Evolutionary conservation across 2,329 filamentous ascomycete species (phyloP).

Genomic region (Neoarthrinium moseri): DNA sequence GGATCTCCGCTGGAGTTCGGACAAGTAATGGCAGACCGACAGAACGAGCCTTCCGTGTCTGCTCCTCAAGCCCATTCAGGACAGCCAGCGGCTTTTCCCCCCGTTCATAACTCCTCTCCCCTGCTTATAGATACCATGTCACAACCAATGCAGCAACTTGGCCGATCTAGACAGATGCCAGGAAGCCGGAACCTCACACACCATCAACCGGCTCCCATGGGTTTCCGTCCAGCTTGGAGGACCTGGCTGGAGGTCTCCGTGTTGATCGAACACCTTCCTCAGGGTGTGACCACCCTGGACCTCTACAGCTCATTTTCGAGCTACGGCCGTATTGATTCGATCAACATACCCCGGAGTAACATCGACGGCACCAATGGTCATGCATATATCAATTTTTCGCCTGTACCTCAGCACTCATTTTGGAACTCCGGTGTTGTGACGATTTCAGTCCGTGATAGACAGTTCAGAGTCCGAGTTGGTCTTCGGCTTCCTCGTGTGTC

Average conservation of each 20-base stretch:
- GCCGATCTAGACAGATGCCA: too few species aligned
- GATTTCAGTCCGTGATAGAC: conserved; percentile 14
- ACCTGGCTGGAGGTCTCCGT: conserved; percentile 33
- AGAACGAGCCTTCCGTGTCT: too few species aligned
- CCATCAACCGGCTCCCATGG: too few species aligned
- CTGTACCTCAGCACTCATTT: conserved; percentile 51
- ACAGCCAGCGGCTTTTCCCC: too few species aligned
- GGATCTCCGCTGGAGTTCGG: too few species aligned
- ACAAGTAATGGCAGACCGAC: too few species aligned
- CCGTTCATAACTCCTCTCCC: too few species aligned
- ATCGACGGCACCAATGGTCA: conserved; percentile 34
- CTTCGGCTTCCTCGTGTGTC: not conserved
- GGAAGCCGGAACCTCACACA: too few species aligned
- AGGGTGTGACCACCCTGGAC: conserved; percentile 34
- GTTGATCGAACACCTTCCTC: conserved; percentile 31
- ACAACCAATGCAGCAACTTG: too few species aligned
- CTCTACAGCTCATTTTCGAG: conserved; percentile 51
- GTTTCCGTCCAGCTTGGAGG: conserved; percentile 28
- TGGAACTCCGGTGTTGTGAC: conserved; percentile 39
- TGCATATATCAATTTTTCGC: conserved; percentile 56
- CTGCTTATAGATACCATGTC: too few species aligned
- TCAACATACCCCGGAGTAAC: conserved; percentile 52
- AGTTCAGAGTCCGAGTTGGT: not conserved
- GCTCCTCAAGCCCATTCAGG: too few species aligned
- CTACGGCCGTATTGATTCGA: conserved; percentile 52